Percentiles rank a stretch among this genome's conserved stretches.
These are phyloP conservation scores for Cenchrus fungigraminus DNA, from an alignment of 176 grass and related monocot species.

Conservation along the genomic window DNA sequence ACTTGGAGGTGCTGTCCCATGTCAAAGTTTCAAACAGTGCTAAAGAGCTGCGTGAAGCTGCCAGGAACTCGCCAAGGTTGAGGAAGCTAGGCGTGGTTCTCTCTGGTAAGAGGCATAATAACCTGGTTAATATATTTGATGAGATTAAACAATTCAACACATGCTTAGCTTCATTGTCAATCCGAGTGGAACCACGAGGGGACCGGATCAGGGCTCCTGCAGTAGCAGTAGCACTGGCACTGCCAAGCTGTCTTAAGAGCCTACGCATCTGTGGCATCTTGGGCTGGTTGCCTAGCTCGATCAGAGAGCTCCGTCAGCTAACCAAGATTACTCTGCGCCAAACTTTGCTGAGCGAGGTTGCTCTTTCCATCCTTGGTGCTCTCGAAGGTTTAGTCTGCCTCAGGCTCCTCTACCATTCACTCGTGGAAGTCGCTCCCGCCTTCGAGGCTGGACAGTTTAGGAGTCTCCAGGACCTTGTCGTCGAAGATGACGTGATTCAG, in stretches of 20 bases:
- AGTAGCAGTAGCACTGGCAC: neutral
- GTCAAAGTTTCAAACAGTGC: neutral
- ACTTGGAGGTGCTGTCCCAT: neutral
- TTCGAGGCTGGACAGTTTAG: neutral
- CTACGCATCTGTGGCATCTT: constrained; percentile 14
- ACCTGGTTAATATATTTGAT: neutral
- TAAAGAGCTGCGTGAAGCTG: neutral
- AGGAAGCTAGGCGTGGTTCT: constrained; percentile 24
- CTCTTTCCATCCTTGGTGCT: neutral
- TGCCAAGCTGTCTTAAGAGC: constrained; percentile 12
- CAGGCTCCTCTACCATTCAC: constrained; percentile 5
- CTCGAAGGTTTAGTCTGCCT: neutral
- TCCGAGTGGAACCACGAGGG: neutral
- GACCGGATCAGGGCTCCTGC: no score
- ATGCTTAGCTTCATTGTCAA: neutral
- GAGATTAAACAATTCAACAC: neutral
- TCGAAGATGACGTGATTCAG: neutral
- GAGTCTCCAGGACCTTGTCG: neutral
- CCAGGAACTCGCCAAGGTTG: neutral
- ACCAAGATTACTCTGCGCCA: constrained; percentile 9
- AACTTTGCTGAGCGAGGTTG: neutral
- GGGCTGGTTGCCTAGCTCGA: constrained; percentile 3
- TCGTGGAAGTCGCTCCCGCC: neutral
- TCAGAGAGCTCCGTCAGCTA: neutral
- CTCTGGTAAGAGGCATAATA: neutral